Evolutionary conservation across 2,329 filamentous ascomycete species (phyloP).

Genomic region (Curvularia sp.): DNA sequence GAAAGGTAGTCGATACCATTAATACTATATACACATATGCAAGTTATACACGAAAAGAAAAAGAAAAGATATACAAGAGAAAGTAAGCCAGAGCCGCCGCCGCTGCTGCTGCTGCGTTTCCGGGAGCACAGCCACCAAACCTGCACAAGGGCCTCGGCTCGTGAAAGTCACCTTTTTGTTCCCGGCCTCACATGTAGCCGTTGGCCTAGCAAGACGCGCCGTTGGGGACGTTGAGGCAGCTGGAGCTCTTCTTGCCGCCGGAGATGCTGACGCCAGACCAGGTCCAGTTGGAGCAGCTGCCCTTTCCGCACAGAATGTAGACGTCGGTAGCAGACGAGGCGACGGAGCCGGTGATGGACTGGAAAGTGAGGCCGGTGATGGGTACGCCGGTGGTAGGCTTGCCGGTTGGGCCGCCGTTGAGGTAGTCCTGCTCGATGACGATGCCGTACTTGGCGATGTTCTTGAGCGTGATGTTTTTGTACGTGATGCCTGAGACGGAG

Average conservation of each 20-base stretch:
- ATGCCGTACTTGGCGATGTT: slow-evolving; percentile 60
- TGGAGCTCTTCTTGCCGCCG: slow-evolving; percentile 38
- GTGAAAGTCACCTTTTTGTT: background rate
- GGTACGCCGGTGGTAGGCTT: slow-evolving; percentile 57
- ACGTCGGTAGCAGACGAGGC: slow-evolving; percentile 49
- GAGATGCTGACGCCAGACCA: slow-evolving; percentile 57
- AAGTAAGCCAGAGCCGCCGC: too few species aligned
- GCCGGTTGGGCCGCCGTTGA: slow-evolving; percentile 56
- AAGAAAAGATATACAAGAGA: background rate
- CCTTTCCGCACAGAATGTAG: slow-evolving; percentile 64
- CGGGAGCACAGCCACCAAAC: background rate
- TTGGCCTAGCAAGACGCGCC: slow-evolving; percentile 3
- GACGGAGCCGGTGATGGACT: slow-evolving; percentile 53
- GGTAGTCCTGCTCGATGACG: slow-evolving; percentile 61
- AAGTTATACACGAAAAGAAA: too few species aligned
- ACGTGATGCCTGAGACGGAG: slow-evolving; percentile 58
- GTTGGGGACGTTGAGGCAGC: background rate
- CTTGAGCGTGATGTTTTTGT: slow-evolving; percentile 56
- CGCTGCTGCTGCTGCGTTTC: background rate
- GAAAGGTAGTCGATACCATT: background rate
- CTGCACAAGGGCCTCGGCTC: background rate
- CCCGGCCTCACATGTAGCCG: too few species aligned
- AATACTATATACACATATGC: background rate
- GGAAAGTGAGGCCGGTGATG: slow-evolving; percentile 55
- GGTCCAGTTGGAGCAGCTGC: slow-evolving; percentile 62